phyloP scores from a whole-genome alignment of 2,329 filamentous ascomycete species.

The Emericellopsis atlantica region DNA sequence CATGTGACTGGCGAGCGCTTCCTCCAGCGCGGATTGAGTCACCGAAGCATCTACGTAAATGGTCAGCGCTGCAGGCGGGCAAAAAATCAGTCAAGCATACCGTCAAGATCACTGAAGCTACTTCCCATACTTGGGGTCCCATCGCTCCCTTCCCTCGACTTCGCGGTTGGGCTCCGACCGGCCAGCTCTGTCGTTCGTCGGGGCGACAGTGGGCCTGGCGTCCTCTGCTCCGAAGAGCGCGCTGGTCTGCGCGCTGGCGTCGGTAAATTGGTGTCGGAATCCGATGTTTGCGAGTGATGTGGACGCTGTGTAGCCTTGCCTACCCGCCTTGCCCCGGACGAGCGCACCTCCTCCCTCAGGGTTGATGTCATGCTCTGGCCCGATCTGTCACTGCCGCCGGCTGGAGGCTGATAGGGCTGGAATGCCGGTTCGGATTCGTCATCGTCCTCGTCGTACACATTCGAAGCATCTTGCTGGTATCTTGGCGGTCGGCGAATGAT shows the following conservation, averaged over 20 bases:
- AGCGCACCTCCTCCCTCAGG: constrained; percentile 30
- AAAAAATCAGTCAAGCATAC: constrained; percentile 23
- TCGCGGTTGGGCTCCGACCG: constrained; percentile 37
- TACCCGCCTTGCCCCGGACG: constrained; percentile 12
- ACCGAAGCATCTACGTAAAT: constrained; percentile 54
- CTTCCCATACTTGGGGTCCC: constrained; percentile 72
- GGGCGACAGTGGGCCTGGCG: constrained; percentile 39
- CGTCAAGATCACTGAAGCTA: constrained; percentile 77
- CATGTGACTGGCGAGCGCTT: constrained; percentile 52
- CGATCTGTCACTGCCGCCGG: constrained; percentile 18
- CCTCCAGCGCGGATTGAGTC: constrained; percentile 69
- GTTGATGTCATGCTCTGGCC: constrained; percentile 39
- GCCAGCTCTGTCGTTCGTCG: constrained; percentile 46
- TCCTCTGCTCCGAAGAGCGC: constrained; percentile 17
- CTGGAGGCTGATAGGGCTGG: constrained; percentile 28
- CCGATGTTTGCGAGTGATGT: constrained; percentile 42
- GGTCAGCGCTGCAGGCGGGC: constrained; percentile 1
- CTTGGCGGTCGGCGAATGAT: constrained; percentile 48
- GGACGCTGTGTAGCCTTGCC: constrained; percentile 15
- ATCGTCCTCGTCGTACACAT: constrained; percentile 39
- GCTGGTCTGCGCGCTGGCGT: constrained; percentile 20
- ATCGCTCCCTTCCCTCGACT: constrained; percentile 53
- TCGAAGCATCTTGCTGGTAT: constrained; percentile 24
- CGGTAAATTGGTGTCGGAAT: constrained; percentile 48
- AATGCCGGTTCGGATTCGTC: constrained; percentile 45